Conservation (phyloP, 2,329 filamentous ascomycete genomes). For the Aspergillus clavatus region DNA sequence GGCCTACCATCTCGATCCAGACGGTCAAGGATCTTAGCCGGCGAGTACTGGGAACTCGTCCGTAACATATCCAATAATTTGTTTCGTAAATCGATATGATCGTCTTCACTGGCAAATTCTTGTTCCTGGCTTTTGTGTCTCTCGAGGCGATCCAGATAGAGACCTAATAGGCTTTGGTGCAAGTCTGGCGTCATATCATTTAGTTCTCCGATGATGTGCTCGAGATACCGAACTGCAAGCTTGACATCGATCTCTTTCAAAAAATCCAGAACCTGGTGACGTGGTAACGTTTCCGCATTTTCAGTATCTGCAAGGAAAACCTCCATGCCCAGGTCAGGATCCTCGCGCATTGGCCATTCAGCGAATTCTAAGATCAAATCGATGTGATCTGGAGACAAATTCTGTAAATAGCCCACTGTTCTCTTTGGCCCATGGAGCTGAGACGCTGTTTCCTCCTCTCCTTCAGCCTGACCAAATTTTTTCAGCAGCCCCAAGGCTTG, state of each 20-base stretch:
- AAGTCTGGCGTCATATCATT: slow-evolving; percentile 80
- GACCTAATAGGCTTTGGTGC: slow-evolving; percentile 75
- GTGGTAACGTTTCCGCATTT: slow-evolving; percentile 84
- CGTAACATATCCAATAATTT: slow-evolving; percentile 71
- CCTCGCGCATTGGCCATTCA: slow-evolving; percentile 73
- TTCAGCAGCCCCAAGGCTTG: slow-evolving; percentile 77
- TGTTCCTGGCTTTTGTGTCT: slow-evolving; percentile 32
- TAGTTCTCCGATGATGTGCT: slow-evolving; percentile 84
- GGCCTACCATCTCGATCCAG: slow-evolving; percentile 72
- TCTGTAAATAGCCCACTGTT: slow-evolving; percentile 86
- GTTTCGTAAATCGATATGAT: slow-evolving; percentile 56
- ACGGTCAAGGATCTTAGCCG: slow-evolving; percentile 68
- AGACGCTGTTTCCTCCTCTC: slow-evolving; percentile 36
- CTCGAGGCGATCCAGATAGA: slow-evolving; percentile 58
- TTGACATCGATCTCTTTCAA: slow-evolving; percentile 63
- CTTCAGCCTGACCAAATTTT: slow-evolving; percentile 65
- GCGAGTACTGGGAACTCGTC: slow-evolving; percentile 73
- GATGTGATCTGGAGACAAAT: slow-evolving; percentile 77
- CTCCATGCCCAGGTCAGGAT: slow-evolving; percentile 78
- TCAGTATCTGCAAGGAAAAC: slow-evolving; percentile 90
- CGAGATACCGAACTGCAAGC: slow-evolving; percentile 76
- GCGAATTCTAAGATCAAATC: slow-evolving; percentile 89
- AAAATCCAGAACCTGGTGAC: slow-evolving; percentile 70
- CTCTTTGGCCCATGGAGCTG: slow-evolving; percentile 73
- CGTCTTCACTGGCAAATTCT: slow-evolving; percentile 37